Evolutionary conservation across 2,329 filamentous ascomycete species (phyloP).

Genomic region (Scedosporium minutisporum): DNA sequence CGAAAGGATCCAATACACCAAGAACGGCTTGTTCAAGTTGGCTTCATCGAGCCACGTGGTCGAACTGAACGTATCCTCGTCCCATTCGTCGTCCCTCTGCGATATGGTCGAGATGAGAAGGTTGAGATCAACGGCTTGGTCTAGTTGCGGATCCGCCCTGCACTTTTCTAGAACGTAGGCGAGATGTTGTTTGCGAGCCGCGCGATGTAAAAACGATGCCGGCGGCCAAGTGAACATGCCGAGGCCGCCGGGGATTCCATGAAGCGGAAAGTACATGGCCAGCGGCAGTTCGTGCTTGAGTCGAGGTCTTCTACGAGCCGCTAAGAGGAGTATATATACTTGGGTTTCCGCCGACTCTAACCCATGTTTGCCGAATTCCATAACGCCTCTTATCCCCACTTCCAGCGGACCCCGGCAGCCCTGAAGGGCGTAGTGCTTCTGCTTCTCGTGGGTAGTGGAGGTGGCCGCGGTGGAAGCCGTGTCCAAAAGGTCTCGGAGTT

Average conservation of each 20-base stretch:
- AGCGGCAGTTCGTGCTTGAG: not conserved
- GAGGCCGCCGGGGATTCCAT: not conserved
- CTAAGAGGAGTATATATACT: not conserved
- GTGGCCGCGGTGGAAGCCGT: not conserved
- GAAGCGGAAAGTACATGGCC: not conserved
- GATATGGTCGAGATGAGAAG: not conserved
- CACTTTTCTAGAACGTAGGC: not conserved
- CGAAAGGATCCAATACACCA: not conserved
- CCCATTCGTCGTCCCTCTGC: not conserved
- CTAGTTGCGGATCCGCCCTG: not conserved
- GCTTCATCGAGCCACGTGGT: not conserved
- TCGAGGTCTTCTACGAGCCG: not conserved
- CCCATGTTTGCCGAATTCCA: not conserved
- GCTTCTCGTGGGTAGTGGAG: not conserved
- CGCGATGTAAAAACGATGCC: not conserved
- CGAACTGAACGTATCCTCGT: not conserved
- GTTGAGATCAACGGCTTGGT: not conserved
- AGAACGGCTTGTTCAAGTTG: not conserved
- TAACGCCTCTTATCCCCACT: not conserved
- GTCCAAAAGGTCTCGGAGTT: not conserved
- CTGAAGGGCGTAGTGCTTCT: not conserved
- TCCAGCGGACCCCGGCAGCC: not conserved
- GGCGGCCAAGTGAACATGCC: not conserved
- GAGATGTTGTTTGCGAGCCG: not conserved
- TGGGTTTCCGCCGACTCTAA: not conserved